Evolutionary conservation across 2,329 filamentous ascomycete genomes (phyloP).

Genomic region (Sporothrix euskadiensis): DNA sequence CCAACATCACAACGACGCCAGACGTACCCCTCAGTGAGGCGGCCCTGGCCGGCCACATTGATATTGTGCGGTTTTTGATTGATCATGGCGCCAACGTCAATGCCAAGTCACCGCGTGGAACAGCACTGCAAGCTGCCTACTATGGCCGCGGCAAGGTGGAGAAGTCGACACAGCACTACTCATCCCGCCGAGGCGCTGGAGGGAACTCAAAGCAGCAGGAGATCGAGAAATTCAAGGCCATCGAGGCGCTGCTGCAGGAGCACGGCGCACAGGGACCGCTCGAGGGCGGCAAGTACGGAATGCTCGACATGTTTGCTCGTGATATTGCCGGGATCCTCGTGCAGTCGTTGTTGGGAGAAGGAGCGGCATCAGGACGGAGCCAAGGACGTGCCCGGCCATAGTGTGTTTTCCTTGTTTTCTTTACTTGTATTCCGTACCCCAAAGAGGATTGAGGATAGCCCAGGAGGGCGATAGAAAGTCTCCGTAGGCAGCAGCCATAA

Average conservation of each 20-base stretch:
- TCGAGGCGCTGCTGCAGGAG: not conserved
- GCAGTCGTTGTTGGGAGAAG: not conserved
- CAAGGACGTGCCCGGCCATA: not conserved
- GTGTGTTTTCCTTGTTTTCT: not conserved
- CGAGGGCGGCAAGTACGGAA: not conserved
- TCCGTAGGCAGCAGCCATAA: not conserved
- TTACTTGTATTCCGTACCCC: not conserved
- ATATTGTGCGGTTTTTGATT: not conserved
- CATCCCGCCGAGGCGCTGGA: not conserved
- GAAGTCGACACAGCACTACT: not conserved
- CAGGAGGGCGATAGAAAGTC: not conserved
- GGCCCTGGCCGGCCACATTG: not conserved
- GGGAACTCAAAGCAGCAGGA: not conserved
- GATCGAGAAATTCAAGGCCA: not conserved
- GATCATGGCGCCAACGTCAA: constrained; percentile 4
- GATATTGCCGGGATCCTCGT: not conserved
- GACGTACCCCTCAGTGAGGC: not conserved
- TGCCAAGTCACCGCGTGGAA: not conserved
- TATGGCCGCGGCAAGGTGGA: not conserved
- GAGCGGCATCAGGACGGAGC: not conserved
- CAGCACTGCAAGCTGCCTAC: not conserved
- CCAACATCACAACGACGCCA: not conserved
- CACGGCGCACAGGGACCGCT: not conserved
- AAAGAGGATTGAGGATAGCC: not conserved
- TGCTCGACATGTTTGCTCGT: not conserved